Base-by-base conservation (phyloP, 768 basidiomycete genomes). In the Hebeloma cylindrosporum region DNA sequence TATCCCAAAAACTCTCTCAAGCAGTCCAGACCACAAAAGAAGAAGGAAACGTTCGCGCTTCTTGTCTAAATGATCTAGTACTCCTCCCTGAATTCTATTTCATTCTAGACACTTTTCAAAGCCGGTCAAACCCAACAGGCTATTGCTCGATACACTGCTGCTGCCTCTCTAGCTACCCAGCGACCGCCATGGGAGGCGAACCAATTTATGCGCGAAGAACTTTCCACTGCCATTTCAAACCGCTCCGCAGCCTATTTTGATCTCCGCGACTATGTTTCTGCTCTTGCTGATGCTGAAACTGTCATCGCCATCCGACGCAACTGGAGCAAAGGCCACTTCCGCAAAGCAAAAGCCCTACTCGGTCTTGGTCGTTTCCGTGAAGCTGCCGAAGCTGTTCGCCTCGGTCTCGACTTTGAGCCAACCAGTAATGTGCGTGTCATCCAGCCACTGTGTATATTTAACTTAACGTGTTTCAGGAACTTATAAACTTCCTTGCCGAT, bases 311-410 rank as follows among this genome's bases (percentile, higher is more conserved):
- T 96, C 40, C 88, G 92, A 58, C 74, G 83, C 44, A 83, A 82
- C 33, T 98, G 95, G 94, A 80, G 88, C 57, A 99, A 98, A 60
- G 96, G 93, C 0, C 90, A 97, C 64, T 96, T 96, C 74, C 77
- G 96, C 47, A 93, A 88, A 60, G 88, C 91, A 2, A 92, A 91
- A 61, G 92, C 95, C 0, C 70, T 99, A 31, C 70, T 88, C 2
- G 91, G 79, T 16, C 72, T 99, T 38, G 75, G 74, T 3, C 67
- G 73, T 33, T 65, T 80, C 43, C 67, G 82, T 31, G 93, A 95
- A 31, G 93, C 93, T 7, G 78, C 80, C 52, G 88, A 92, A 34
- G 83, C 93, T 2, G 68, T 95, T 47, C 75, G 80, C 52, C 74
- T 93, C 5, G 96, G 95, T 2, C 63, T 98, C 45, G 81, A 87